Evolutionary conservation across 495 filamentous ascomycete genomes (phyloP).

Genomic region (Penicillium fimorum): DNA sequence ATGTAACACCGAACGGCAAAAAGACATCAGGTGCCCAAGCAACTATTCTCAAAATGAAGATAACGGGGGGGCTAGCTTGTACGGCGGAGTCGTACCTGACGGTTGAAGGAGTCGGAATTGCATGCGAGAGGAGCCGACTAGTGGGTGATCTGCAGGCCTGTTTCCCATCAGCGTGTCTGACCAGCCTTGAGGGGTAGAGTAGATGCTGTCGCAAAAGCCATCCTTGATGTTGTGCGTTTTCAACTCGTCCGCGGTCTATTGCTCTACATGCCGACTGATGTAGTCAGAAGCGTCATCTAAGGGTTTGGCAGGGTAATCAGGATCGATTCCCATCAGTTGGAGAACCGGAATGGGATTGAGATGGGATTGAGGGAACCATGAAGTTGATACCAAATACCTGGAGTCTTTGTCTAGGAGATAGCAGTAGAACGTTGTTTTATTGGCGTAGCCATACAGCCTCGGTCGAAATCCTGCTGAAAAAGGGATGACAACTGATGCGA

Average conservation of each 20-base stretch:
- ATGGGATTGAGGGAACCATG: too few relatives aligned
- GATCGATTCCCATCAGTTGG: conserved; percentile 19
- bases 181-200: conserved; percentile 24
- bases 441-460: conserved; percentile 13
- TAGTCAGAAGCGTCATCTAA: conserved; percentile 19
- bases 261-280: conserved; percentile 19
- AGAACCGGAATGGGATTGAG: conserved; percentile 19
- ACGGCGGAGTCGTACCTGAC: not conserved
- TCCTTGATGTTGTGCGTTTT: conserved; percentile 27
- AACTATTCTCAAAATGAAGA: not conserved
- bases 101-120: conserved; percentile 19
- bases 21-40: not conserved
- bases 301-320: conserved; percentile 4
- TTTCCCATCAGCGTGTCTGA: conserved; percentile 28
- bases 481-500: conserved; percentile 11
- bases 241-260: conserved; percentile 26
- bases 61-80: not conserved
- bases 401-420: conserved; percentile 25
- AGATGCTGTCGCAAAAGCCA: conserved; percentile 30
- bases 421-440: conserved; percentile 20
- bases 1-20: not conserved
- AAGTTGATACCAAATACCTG: conserved; percentile 29
- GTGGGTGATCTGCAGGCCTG: conserved; percentile 19
- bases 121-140: conserved; percentile 23
- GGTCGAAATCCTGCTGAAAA: conserved; percentile 20